Conservation (phyloP, 495 filamentous ascomycete species). For the Aspergillus campestris region DNA sequence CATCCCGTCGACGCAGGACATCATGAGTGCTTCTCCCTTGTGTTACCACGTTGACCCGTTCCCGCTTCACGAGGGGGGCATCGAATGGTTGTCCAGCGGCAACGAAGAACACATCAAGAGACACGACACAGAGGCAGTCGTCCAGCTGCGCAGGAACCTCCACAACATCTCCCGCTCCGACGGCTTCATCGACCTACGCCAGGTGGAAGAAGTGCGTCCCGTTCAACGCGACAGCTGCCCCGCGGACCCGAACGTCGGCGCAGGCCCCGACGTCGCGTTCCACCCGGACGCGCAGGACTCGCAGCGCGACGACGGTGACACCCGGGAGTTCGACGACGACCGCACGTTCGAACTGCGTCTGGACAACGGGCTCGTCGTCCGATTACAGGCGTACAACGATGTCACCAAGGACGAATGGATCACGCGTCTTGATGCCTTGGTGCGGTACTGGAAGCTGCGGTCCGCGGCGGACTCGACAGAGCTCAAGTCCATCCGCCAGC, state of each 20-base stretch:
- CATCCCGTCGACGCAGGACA: conserved; percentile 49
- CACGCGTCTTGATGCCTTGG: conserved; percentile 46
- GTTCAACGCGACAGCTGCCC: conserved; percentile 42
- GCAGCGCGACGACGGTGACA: conserved; percentile 44
- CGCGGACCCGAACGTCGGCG: conserved; percentile 40
- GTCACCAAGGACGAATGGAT: conserved; percentile 58
- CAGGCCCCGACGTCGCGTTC: conserved; percentile 44
- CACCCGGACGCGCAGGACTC: conserved; percentile 38
- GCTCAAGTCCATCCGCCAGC: conserved; percentile 45
- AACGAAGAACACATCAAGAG: conserved; percentile 34
- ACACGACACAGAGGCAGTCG: conserved; percentile 53
- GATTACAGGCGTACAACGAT: conserved; percentile 56
- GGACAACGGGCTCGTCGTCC: conserved; percentile 54
- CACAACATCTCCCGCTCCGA: conserved; percentile 53
- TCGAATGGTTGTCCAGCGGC: conserved; percentile 50
- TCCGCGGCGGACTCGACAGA: conserved; percentile 46
- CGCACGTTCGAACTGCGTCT: conserved; percentile 57
- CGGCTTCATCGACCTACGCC: conserved; percentile 58
- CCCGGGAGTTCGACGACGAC: conserved; percentile 45
- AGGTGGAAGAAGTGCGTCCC: conserved; percentile 48
- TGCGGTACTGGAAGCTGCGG: conserved; percentile 60
- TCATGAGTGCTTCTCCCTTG: conserved; percentile 49
- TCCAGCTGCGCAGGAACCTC: conserved; percentile 52
- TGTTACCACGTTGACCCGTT: conserved; percentile 61
- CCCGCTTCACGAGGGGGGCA: conserved; percentile 42